A percentile compares a stretch with the other conserved stretches of the same genome.
Conservation (phyloP, 176 grass and related monocot species). For the Musa beccarii region DNA sequence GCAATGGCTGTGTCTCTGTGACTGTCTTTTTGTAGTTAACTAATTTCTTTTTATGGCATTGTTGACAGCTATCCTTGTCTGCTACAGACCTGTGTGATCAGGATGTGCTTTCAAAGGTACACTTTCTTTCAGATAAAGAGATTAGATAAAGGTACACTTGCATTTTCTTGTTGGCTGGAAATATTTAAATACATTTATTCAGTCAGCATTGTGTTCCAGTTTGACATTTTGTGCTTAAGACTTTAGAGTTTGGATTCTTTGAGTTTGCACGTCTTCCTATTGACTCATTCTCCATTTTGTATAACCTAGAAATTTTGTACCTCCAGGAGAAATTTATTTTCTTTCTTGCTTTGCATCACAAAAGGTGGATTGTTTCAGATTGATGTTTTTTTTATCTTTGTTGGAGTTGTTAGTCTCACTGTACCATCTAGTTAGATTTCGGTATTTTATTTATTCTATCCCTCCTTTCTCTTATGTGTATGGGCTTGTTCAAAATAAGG, state of each 20-base stretch:
- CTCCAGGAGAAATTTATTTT: background rate
- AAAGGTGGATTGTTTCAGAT: background rate
- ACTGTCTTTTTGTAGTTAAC: background rate
- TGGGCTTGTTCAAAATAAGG: background rate
- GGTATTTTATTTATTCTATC: background rate
- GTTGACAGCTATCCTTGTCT: slow-evolving; percentile 65
- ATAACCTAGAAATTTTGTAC: background rate
- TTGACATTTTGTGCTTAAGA: background rate
- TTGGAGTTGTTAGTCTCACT: too few relatives aligned
- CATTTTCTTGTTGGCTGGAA: background rate
- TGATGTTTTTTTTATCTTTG: too few relatives aligned
- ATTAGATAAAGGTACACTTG: slow-evolving; percentile 11
- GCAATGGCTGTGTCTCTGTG: too few relatives aligned
- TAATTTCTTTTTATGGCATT: background rate
- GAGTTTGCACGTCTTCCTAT: background rate
- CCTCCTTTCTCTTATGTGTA: background rate
- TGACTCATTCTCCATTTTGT: background rate
- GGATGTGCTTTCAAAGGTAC: slow-evolving; percentile 47
- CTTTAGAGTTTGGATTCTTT: background rate
- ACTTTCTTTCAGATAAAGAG: slow-evolving; percentile 23
- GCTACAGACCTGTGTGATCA: slow-evolving; percentile 65
- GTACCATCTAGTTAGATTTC: background rate
- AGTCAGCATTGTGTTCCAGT: background rate
- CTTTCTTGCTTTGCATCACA: background rate
- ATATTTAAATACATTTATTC: too few relatives aligned